Base-by-base conservation (phyloP, 371 early-diverging fungal genomes). In the Zychaea mexicana region DNA sequence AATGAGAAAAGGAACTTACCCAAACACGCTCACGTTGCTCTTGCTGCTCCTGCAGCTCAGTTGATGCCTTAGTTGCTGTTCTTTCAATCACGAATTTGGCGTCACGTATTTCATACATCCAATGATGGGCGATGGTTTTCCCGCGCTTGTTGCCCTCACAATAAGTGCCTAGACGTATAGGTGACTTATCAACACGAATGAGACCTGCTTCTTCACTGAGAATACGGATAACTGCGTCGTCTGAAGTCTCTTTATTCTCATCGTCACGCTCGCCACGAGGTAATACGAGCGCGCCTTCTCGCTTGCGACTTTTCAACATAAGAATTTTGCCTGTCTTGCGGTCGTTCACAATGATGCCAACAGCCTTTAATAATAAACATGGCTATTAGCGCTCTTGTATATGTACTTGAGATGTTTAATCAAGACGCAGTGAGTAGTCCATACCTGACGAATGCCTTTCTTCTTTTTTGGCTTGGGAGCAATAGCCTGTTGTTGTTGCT, bases 91-190 rank as follows among this genome's bases (percentile, higher is more conserved):
- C n/a, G n/a, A n/a, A 42, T 15, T 54, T 69, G 22, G 69, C 58
- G 22, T 65, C 63, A 52, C 74, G 65, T 1, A 81, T 64, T 59
- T 81, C 77, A 62, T 74, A 81, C 73, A 81, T 77, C 73, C 75
- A 74, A 61, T 81, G 73, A 24, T 78, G 77, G 9, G 75, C 77
- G 31, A 69, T 67, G 0, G 72, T 73, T 24, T 71, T 76, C 6
- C 81, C 81, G 52, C 71, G 76, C 47, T 81, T 81, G 27, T 76
- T 77, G 26, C 75, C 67, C 57, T 81, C 77, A 27, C 71, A 67
- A 31, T 68, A 81, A 12, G 75, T 73, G 2, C 77, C 78, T 22
- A 81, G 61, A 31, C 70, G 73, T 21, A 57, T 57, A 3, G 65
- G 57, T 3, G 72, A 38, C 36, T 47, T 59, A 22, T 38, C 46